A percentile compares a stretch with the other conserved stretches of the same genome.
These are phyloP conservation scores for Hirsutella rhossiliensis DNA, from an alignment of 2,329 filamentous ascomycete species.

Conservation along the genomic window DNA sequence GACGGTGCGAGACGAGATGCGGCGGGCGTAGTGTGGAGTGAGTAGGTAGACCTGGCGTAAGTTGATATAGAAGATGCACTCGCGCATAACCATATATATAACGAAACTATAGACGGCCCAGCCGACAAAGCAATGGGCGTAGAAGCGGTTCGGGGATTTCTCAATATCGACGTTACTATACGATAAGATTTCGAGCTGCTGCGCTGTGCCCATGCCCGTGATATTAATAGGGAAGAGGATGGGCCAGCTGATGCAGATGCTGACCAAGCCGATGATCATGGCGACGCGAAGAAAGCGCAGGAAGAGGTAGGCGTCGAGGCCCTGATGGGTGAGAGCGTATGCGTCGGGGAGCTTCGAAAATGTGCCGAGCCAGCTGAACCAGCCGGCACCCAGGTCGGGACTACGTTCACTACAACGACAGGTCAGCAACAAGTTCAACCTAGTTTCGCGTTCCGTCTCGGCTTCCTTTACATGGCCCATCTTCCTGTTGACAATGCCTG, in stretches of 20 bases:
- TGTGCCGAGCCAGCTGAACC: slow-evolving; percentile 48
- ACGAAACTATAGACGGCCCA: slow-evolving; percentile 83
- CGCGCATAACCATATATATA: slow-evolving; percentile 78
- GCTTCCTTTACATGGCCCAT: too few relatives aligned
- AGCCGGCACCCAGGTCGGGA: slow-evolving; percentile 40
- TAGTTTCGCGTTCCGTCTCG: too few relatives aligned
- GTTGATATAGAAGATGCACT: slow-evolving; percentile 89
- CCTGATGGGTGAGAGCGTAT: slow-evolving; percentile 75
- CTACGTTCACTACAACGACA: slow-evolving; percentile 36
- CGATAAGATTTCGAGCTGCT: slow-evolving; percentile 45
- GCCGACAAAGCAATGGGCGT: slow-evolving; percentile 67
- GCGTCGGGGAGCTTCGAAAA: slow-evolving; percentile 58
- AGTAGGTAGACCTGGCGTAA: slow-evolving; percentile 89
- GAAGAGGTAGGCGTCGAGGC: slow-evolving; percentile 80
- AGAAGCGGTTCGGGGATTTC: slow-evolving; percentile 52
- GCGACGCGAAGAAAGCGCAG: slow-evolving; percentile 73
- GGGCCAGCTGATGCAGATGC: slow-evolving; percentile 73
- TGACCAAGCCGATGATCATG: slow-evolving; percentile 67
- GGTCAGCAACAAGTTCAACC: not conserved
- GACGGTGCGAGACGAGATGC: slow-evolving; percentile 82
- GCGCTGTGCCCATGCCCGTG: slow-evolving; percentile 55
- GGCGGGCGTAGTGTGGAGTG: slow-evolving; percentile 68
- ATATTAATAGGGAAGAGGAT: slow-evolving; percentile 75
- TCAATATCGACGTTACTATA: slow-evolving; percentile 32
- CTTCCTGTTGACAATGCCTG: too few relatives aligned